phyloP scores from a whole-genome alignment of 106 monocot genomes.

The Dioscorea alata region DNA sequence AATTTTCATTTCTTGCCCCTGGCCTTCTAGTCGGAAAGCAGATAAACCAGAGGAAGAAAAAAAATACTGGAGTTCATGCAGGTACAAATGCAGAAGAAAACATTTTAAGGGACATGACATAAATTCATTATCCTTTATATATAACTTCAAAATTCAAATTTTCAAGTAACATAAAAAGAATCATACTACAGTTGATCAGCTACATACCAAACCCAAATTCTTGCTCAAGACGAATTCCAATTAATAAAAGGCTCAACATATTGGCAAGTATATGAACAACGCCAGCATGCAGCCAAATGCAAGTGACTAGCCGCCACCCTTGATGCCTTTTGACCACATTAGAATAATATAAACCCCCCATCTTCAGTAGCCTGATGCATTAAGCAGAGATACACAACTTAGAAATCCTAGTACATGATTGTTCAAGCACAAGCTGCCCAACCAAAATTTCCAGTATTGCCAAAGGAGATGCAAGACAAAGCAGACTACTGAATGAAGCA shows the following conservation, averaged over 20 bases:
- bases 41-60: too few relatives aligned
- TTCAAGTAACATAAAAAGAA: background rate
- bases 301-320: slow-evolving; percentile 7
- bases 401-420: background rate
- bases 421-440: too few relatives aligned
- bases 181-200: background rate
- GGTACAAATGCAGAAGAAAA: too few relatives aligned
- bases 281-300: slow-evolving; percentile 13
- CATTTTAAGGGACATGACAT: too few relatives aligned
- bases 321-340: background rate
- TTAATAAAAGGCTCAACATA: slow-evolving; percentile 12
- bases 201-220: slow-evolving; percentile 17
- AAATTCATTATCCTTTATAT: too few relatives aligned
- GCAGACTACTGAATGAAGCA: too few relatives aligned
- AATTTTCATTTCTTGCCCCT: too few relatives aligned
- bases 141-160: too few relatives aligned
- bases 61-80: too few relatives aligned
- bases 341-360: slow-evolving; percentile 1
- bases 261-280: slow-evolving; percentile 12
- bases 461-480: too few relatives aligned
- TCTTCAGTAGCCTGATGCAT: slow-evolving; percentile 7
- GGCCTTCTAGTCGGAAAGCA: too few relatives aligned
- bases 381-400: background rate
- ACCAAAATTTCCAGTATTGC: too few relatives aligned
- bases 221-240: slow-evolving; percentile 11